phyloP scores from a whole-genome alignment of 495 filamentous ascomycete species.

The Aspergillus nidulans region DNA sequence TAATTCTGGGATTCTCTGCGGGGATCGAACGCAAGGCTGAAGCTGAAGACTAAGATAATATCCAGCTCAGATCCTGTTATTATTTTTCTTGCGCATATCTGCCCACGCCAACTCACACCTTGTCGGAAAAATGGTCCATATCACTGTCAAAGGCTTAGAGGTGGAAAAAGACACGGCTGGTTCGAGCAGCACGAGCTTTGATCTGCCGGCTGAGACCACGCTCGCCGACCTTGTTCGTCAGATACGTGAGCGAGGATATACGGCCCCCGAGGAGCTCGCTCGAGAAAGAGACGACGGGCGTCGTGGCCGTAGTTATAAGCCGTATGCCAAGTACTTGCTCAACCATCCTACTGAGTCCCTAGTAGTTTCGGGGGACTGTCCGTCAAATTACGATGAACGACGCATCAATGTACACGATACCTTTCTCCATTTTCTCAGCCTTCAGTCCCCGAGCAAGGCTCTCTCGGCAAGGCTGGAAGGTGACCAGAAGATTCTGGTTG shows the following conservation, averaged over 20 bases:
- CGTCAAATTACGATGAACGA: neutral
- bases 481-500: neutral
- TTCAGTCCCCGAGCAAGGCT: neutral
- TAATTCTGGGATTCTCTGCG: neutral
- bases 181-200: neutral
- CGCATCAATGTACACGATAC: neutral
- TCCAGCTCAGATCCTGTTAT: no score
- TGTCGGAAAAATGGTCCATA: neutral
- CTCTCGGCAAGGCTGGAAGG: neutral
- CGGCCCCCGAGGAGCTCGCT: neutral
- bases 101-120: no score
- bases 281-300: neutral
- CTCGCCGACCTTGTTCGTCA: neutral
- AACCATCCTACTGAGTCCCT: neutral
- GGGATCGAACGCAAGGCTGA: no score
- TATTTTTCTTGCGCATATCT: no score
- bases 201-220: neutral
- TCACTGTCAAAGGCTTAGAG: neutral
- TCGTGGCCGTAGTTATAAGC: neutral
- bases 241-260: neutral
- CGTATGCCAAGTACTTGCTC: neutral
- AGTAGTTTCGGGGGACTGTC: neutral
- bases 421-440: neutral
- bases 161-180: neutral
- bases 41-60: no score